Conservation (phyloP, 495 filamentous ascomycete genomes). For the Aspergillus panamensis region DNA sequence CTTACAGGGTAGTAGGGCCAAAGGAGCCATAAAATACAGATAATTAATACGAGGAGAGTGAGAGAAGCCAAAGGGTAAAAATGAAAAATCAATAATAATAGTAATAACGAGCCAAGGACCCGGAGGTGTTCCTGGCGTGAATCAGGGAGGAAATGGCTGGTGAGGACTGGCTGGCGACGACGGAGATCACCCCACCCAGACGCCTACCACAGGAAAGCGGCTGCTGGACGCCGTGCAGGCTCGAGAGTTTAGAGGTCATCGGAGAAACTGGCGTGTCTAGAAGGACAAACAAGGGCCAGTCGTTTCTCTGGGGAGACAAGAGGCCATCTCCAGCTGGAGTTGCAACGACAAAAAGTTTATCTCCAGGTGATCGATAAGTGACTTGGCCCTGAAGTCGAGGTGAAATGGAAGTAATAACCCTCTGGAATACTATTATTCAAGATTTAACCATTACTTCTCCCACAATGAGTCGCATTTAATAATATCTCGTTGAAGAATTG, state of each 20-base stretch:
- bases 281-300: constrained; percentile 19
- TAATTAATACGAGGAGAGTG: neutral
- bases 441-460: too few species aligned
- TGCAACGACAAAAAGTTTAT: constrained; percentile 19
- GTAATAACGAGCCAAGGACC: constrained; percentile 21
- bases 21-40: constrained; percentile 12
- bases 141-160: constrained; percentile 28
- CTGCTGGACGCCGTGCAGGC: constrained; percentile 22
- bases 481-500: neutral
- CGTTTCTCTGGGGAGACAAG: constrained; percentile 12
- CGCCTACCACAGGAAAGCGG: constrained; percentile 24
- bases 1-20: constrained; percentile 7
- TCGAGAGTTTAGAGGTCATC: constrained; percentile 16
- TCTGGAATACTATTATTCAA: too few species aligned
- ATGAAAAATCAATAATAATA: constrained; percentile 13
- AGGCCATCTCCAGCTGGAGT: constrained; percentile 14
- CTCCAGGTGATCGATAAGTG: neutral
- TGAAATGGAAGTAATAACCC: neutral
- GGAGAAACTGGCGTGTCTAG: constrained; percentile 4
- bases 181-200: constrained; percentile 29
- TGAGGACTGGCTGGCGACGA: constrained; percentile 24
- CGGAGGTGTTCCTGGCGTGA: constrained; percentile 30
- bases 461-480: neutral
- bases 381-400: too few species aligned
- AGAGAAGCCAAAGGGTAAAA: constrained; percentile 7